A percentile compares a stretch with the other conserved stretches of the same genome.
phyloP scores from a whole-genome alignment of 192 early-diverging fungal genomes.

The Backusella mclennaniae region DNA sequence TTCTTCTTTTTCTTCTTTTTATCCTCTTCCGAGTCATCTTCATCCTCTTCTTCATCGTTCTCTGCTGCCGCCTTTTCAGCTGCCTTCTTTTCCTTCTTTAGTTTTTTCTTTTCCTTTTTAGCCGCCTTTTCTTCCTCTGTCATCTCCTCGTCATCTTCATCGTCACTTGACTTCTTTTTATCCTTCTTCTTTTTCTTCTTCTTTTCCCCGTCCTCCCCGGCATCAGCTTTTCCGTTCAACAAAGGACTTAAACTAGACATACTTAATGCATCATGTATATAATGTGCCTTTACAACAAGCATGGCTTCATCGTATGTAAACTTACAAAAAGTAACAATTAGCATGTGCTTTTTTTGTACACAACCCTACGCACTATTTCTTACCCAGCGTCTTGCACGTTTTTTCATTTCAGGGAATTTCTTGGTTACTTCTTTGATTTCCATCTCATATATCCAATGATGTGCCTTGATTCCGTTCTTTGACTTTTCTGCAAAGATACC shows the following conservation, averaged over 20 bases:
- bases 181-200: conserved; percentile 15
- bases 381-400: conserved; percentile 33
- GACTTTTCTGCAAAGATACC: conserved; percentile 48
- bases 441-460: conserved; percentile 56
- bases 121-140: background rate
- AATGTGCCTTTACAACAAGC: conserved; percentile 10
- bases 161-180: background rate
- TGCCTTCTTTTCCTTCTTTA: conserved; percentile 8
- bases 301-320: conserved; percentile 29
- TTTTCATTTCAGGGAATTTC: conserved; percentile 51
- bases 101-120: conserved; percentile 8
- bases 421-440: conserved; percentile 50
- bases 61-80: background rate
- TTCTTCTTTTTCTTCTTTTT: conserved; percentile 15
- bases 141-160: background rate
- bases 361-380: background rate
- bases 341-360: background rate
- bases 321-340: conserved; percentile 5
- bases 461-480: conserved; percentile 35
- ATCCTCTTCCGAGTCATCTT: background rate
- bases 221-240: background rate
- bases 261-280: conserved; percentile 19
- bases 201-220: background rate
- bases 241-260: conserved; percentile 24
- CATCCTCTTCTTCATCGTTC: background rate